phyloP scores from a whole-genome alignment of 2,329 filamentous ascomycete species.

The Xylariomycetidae sp. region DNA sequence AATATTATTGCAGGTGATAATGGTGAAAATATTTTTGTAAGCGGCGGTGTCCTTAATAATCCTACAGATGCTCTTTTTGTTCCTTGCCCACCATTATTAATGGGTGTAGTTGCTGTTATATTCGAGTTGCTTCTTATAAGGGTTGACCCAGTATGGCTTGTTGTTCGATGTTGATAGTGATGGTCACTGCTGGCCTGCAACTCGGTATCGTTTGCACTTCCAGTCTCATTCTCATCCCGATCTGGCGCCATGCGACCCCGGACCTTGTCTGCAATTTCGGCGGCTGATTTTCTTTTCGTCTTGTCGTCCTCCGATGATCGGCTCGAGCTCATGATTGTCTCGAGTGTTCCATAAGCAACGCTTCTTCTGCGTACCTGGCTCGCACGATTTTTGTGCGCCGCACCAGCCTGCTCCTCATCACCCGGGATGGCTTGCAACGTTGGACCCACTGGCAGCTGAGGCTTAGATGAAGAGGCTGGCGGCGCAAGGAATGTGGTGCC shows the following conservation, averaged over 20 bases:
- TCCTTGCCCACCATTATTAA: constrained; percentile 45
- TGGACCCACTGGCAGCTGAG: constrained; percentile 37
- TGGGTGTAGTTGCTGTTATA: constrained; percentile 42
- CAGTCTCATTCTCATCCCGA: constrained; percentile 17
- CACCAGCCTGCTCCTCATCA: constrained; percentile 47
- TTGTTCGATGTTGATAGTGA: constrained; percentile 20
- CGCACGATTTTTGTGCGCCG: constrained; percentile 35
- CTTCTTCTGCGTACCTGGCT: constrained; percentile 41
- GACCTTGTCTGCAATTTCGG: constrained; percentile 51
- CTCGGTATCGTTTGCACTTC: constrained; percentile 26
- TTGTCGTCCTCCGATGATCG: constrained; percentile 60
- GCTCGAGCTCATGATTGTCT: constrained; percentile 64
- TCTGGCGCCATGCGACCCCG: constrained; percentile 42
- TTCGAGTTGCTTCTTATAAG: too few relatives aligned
- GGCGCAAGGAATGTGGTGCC: constrained; percentile 42
- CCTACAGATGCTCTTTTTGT: too few relatives aligned
- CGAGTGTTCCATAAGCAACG: constrained; percentile 56
- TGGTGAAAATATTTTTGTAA: constrained; percentile 1
- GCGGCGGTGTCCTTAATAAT: too few relatives aligned
- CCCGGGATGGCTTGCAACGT: constrained; percentile 54
- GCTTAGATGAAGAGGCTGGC: constrained; percentile 18
- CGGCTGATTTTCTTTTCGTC: constrained; percentile 54
- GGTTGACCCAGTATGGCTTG: constrained; percentile 38
- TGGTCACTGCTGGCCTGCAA: constrained; percentile 18
- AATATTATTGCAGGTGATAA: neutral